Evolutionary conservation across 805 yeast genomes (phyloP), one percentile per base, ranked within the genome.

Genomic region (Cyberlindnera maritima): DNA sequence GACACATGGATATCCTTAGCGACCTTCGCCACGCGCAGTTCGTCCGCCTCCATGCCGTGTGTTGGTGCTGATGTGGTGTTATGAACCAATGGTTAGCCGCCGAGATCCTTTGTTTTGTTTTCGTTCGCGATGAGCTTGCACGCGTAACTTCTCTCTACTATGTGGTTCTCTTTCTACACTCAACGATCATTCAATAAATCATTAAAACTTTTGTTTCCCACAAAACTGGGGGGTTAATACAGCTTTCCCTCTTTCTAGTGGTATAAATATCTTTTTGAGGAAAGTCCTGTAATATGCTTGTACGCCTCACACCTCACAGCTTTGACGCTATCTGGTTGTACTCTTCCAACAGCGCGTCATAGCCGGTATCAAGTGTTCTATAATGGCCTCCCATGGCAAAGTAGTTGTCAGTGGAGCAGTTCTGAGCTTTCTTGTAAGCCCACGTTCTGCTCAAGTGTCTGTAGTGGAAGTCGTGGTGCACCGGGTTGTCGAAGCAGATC

Each of bases 401-500:
- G 44, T 54, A 51, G 41, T 54, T 49, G 11, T 39, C 10, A 11
- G 52, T 54, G n/a, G 50, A 21, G 31, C 49, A 38, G 7, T 23
- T 32, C 11, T 13, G 11, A 5, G 26, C 23, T 41, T 54, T 54
- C 25, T 36, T 38, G 33, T 39, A 51, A 8, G 40, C 21, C 54
- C 50, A 47, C 3, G 47, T 39, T 23, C 45, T 44, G 17, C 20
- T 31, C 18, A 36, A 26, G 21, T 50, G 54, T 18, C 28, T 34
- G 40, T 51, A 37, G 41, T 47, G 52, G 43, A 45, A 43, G 39
- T 50, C 55, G 48, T 52, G 53, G 20, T 48, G 50, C 5, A 53
- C 38, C 10, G 60, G 61, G 39, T 56, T 55, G 35, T 53, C 62
- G 17, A 46, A 33, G 40, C 53, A 53, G 37, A 56, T 52, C 21